Evolutionary conservation across 371 early-diverging fungal genomes (phyloP), one percentile per base, ranked within the genome.

Genomic region (Gilbertella persicaria): DNA sequence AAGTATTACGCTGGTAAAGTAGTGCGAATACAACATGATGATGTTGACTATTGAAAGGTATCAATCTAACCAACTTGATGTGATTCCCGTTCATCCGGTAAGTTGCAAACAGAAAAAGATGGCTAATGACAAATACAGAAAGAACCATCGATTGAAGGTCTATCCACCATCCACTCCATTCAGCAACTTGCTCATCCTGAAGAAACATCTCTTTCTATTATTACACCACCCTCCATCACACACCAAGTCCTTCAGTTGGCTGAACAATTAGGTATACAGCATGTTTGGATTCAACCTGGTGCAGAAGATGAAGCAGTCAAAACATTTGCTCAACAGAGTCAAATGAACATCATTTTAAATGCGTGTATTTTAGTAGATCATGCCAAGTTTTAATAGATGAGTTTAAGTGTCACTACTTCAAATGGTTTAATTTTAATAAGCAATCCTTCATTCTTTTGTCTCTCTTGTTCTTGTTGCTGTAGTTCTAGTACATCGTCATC

Each of bases 231-330:
- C 6, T 53, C 64, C 0, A 82, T 89, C 8, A 89, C 93, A 1
- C 67, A 78, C 0, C 47, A 66, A 0, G 80, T 91, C 0, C 53
- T 94, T 16, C 52, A 78, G 20, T 73, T 86, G 30, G 91, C 89
- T 7, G 73, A 80, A 14, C 49, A 61, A 13, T 62, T 86, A 10
- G 92, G 91, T 0, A 80, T 91, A 55, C 66, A 55, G 29, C 60
- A 79, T 24, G 52, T 91, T 28, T 94, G 94, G 94, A 66, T 92
- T 19, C 94, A 94, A 67, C 94, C 94, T 0, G 92, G 90, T 35
- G 84, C 83, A 40, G 90, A 91, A 41, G 80, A 82, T 23, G 53
- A 65, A 37, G 67, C 67, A 41, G 81, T 80, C 14, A 25, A 78
- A 19, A 73, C 70, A 13, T 77, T 77, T 54, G 86, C 84, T 4